Percentiles rank a stretch among this genome's conserved stretches.
These are phyloP conservation scores for Trichopus zeylanicus DNA, from an alignment of 116 monocot species.

Conservation along the genomic window DNA sequence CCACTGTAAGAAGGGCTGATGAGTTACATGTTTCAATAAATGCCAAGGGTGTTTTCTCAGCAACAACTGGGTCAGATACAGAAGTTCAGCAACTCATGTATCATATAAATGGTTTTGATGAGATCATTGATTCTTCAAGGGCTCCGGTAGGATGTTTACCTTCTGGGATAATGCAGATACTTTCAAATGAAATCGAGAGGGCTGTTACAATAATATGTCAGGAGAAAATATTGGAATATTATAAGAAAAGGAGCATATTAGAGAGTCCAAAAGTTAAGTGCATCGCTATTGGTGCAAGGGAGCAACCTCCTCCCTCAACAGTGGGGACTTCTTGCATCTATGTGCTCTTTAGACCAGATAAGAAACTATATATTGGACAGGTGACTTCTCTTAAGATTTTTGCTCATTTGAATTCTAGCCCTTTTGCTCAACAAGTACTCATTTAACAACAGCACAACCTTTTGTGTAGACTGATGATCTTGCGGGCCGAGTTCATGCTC, in stretches of 20 bases:
- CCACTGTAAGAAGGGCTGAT: conserved; percentile 58
- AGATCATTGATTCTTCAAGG: conserved; percentile 7
- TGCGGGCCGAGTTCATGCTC: conserved; percentile 56
- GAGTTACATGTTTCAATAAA: conserved; percentile 57
- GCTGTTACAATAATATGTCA: conserved; percentile 47
- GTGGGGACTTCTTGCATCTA: conserved; percentile 78
- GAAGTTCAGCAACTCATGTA: too few relatives aligned
- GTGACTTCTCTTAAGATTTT: conserved; percentile 18
- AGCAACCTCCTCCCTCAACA: conserved; percentile 89
- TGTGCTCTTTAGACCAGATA: conserved; percentile 70
- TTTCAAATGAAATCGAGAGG: conserved; percentile 49
- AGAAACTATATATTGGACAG: conserved; percentile 90
- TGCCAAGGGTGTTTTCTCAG: too few relatives aligned
- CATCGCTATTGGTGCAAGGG: conserved; percentile 51
- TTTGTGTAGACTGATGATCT: conserved; percentile 85
- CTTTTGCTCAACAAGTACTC: not conserved
- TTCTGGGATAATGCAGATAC: conserved; percentile 6
- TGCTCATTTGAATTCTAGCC: not conserved
- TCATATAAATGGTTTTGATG: too few relatives aligned
- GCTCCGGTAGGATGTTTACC: not conserved
- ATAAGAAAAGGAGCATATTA: conserved; percentile 32
- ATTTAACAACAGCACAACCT: not conserved
- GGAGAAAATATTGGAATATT: conserved; percentile 49
- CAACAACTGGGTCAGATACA: too few relatives aligned
- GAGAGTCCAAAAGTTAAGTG: conserved; percentile 46